phyloP scores from a whole-genome alignment of 176 grass and related monocot genomes.

The Tillandsia fasciculata region DNA sequence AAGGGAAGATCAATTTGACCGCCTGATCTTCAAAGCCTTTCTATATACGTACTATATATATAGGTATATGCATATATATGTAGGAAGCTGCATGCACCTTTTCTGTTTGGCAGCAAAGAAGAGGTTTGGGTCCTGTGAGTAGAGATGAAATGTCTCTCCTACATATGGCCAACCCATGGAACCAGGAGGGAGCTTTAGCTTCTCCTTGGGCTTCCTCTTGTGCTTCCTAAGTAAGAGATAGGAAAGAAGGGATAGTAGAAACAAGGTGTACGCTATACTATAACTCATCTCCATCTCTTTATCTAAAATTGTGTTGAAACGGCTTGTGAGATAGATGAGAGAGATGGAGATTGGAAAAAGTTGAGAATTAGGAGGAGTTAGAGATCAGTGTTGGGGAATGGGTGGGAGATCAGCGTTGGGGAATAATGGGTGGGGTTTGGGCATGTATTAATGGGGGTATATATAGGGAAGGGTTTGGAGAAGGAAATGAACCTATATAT shows the following conservation, averaged over 20 bases:
- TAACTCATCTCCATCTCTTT: constrained; percentile 5
- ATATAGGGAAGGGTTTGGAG: background rate
- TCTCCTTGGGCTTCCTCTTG: constrained; percentile 12
- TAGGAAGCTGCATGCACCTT: constrained; percentile 27
- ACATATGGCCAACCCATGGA: constrained; percentile 92
- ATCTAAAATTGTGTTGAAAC: background rate
- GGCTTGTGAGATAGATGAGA: too few relatives aligned
- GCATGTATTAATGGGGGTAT: background rate
- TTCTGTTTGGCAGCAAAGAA: constrained; percentile 77
- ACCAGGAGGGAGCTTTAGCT: constrained; percentile 52
- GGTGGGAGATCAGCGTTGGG: background rate
- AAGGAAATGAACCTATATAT: background rate
- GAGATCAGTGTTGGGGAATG: background rate
- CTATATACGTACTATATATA: too few relatives aligned
- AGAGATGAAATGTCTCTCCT: constrained; percentile 91
- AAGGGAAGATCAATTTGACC: background rate
- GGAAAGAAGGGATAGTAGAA: constrained; percentile 9
- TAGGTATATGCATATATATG: too few relatives aligned
- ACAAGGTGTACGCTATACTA: constrained; percentile 9
- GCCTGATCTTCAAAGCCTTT: too few relatives aligned
- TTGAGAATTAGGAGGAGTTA: background rate
- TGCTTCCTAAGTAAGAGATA: constrained; percentile 20
- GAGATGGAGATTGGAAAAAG: background rate
- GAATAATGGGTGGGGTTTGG: background rate
- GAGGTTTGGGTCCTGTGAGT: constrained; percentile 78